phyloP scores from a whole-genome alignment of 106 monocot species.

The Platanthera zijinensis region DNA sequence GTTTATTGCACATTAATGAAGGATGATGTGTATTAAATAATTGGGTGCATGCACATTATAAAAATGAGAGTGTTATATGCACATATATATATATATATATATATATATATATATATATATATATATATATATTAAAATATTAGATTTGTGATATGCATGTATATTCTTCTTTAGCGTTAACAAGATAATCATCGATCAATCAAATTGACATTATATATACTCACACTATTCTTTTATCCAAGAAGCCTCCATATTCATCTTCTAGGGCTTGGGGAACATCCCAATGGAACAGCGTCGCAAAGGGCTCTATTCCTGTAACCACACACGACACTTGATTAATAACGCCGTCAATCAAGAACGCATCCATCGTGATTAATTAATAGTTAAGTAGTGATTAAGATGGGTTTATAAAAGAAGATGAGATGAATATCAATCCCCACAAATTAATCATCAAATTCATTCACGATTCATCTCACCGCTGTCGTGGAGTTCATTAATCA shows the following conservation, averaged over 20 bases:
- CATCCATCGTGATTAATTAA: background rate
- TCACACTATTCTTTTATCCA: constrained; percentile 13
- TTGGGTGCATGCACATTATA: no score
- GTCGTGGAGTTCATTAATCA: constrained; percentile 2
- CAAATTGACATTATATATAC: background rate
- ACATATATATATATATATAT: no score
- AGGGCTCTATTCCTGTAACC: constrained; percentile 17
- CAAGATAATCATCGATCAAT: no score
- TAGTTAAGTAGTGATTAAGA: background rate
- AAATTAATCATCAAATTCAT: background rate
- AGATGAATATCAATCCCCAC: no score
- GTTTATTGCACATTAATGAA: no score
- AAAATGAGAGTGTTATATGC: no score
- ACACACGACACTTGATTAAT: background rate
- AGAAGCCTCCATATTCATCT: constrained; percentile 28
- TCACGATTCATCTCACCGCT: background rate
- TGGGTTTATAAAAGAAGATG: no score
- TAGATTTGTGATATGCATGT: no score
- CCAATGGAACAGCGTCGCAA: constrained; percentile 34
- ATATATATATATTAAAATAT: no score
- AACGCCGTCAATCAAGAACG: background rate
- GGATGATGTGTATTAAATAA: no score
- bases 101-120: no score
- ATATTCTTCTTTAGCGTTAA: no score
- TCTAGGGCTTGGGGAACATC: constrained; percentile 30